Base-by-base conservation (phyloP, 352 stramenopile genomes). In the Globisporangium carolinianum region DNA sequence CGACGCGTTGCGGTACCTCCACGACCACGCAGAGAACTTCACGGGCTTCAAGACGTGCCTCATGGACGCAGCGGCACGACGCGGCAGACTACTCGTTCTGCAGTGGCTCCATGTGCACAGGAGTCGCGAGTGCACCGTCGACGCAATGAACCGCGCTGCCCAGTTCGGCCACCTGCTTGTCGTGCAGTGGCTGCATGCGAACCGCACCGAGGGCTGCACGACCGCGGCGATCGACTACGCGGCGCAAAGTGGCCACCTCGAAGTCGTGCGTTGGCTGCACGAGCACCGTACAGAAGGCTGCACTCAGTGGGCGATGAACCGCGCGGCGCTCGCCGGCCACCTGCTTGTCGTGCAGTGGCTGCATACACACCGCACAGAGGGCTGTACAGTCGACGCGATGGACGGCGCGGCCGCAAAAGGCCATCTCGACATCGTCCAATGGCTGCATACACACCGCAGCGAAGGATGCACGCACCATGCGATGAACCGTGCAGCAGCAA, bases 121-220 rank as follows among this genome's bases (percentile, higher is more conserved):
- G 36, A n/a, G 15, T 17, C 7, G 46, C 35, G 45, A 53, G 36
- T 52, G 54, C 54, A 53, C 54, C 0, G 46, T 53, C 18, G 45
- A 46, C 18, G 54, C 54, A 5, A 60, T 60, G 54, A 60, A 60
- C 46, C 46, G 43, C 36, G 54, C 54, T 5, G 54, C 54, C 12
- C 45, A 60, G 35, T 46, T 56, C 35, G 54, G 54, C 6, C 54
- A 53, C 38, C 4, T 60, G 15, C 6, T 39, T 8, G 54, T 60
- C 6, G 42, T 60, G 1, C 24, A 53, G n/a, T 53, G 54, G 45
- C 46, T 60, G 14, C 45, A 53, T 12, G 1, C 6, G 4, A 32
- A 60, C 36, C n/a, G 54, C 6, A 14, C 17, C 2, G 45, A 51
- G 38, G 54, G 45, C 2, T 59, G 54, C 36, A 53, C 54, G 4